These are phyloP conservation scores for Mycena vitilis DNA, from an alignment of 768 basidiomycete genomes.

Conservation along the genomic window DNA sequence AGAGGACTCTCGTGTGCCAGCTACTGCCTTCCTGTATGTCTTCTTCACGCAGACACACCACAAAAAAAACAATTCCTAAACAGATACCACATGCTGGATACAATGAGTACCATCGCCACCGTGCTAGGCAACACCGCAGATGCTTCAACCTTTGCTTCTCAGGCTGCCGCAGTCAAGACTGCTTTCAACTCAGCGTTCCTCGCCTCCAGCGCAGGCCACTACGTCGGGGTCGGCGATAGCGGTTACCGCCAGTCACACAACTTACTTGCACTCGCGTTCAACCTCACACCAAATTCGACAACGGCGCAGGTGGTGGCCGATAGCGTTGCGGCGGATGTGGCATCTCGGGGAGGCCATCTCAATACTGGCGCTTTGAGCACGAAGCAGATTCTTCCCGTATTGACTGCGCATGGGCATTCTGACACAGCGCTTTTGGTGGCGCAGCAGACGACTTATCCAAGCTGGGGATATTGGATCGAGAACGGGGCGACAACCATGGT, in stretches of 20 bases:
- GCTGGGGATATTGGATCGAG: conserved; percentile 47
- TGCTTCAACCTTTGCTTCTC: conserved; percentile 38
- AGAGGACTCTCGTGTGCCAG: conserved; percentile 44
- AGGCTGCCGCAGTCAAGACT: conserved; percentile 41
- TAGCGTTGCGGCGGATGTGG: conserved; percentile 41
- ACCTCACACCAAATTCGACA: conserved; percentile 38
- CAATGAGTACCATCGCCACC: conserved; percentile 42
- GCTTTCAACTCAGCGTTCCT: conserved; percentile 46
- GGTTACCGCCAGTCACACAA: conserved; percentile 48
- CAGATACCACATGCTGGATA: conserved; percentile 44
- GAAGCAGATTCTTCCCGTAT: conserved; percentile 42
- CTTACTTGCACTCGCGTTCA: conserved; percentile 42
- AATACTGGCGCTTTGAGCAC: conserved; percentile 44
- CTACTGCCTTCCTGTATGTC: conserved; percentile 46
- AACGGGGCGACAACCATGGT: conserved; percentile 47
- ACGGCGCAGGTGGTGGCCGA: conserved; percentile 40
- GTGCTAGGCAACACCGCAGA: conserved; percentile 41
- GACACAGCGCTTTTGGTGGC: conserved; percentile 42
- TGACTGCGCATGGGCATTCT: conserved; percentile 39
- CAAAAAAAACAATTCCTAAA: neutral
- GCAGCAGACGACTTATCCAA: conserved; percentile 45
- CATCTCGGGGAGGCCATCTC: conserved; percentile 37
- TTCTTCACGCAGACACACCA: neutral
- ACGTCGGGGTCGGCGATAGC: conserved; percentile 42
- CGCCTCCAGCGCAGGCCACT: conserved; percentile 36